Evolutionary conservation across 352 stramenopile species (phyloP), one percentile per base, ranked within the genome.

Genomic region (Phytophthora macrochlamydospora): DNA sequence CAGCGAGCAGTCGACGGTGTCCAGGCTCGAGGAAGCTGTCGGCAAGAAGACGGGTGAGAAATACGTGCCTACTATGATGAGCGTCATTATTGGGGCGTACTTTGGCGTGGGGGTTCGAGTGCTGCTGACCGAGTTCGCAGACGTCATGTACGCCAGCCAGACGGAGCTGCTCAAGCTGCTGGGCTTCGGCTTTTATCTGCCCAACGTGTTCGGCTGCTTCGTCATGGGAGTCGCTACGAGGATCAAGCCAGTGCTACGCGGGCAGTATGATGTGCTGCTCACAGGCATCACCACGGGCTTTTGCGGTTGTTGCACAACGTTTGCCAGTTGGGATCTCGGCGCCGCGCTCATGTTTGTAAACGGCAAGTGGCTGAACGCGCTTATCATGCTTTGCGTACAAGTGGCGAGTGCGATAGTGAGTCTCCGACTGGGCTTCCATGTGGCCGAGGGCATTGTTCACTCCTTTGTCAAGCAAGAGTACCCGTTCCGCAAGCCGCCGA

Each of bases 241-340:
- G 8, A 70, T 73, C 38, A 85, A 79, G 59, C 69, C 74, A n/a
- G 68, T 87, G 14, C 53, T 88, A 24, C 71, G 69, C 3, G 69
- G 74, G 1, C 71, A 85, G 49, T 86, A 85, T 32, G 69, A 79
- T 3, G 72, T 79, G 53, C 67, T 86, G 35, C 65, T 87, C 18
- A 83, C 73, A 8, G 79, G 79, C 24, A 42, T 91, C 48, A 89
- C 78, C 11, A 89, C 82, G n/a, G 82, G 82, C 9, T 91, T 91
- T 35, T 91, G 82, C 59, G 82, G 82, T 52, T 84, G 69, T 62
- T 89, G 79, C 59, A 91, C 82, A 31, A 89, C 82, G 3, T 91
- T 91, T 43, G 73, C 82, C 32, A 84, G 73, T 30, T 91, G 82
- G 82, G 77, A 88, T 37, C 53, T 91, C 2, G 69, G 67, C 5